Conservation (phyloP, 176 grass and related monocot species). For the Lolium perenne region DNA sequence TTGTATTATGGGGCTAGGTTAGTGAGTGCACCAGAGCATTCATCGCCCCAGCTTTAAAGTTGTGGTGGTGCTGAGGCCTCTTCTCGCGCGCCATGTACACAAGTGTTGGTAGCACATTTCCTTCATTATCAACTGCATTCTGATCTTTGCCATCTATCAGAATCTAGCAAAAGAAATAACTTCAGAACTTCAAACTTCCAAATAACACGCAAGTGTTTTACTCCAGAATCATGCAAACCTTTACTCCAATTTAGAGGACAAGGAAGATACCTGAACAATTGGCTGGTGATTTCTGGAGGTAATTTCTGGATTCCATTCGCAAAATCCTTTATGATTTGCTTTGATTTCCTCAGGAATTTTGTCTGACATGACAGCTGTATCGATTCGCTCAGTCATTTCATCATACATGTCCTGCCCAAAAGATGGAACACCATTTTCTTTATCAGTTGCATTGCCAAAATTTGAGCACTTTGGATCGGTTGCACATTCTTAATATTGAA, state of each 20-base stretch:
- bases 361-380: slow-evolving; percentile 48
- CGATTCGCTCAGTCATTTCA: slow-evolving; percentile 59
- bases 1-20: not conserved
- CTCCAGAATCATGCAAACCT: not conserved
- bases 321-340: slow-evolving; percentile 65
- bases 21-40: slow-evolving; percentile 63
- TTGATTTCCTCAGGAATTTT: slow-evolving; percentile 57
- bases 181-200: not conserved
- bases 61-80: slow-evolving; percentile 68
- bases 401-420: slow-evolving; percentile 58
- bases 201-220: not conserved
- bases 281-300: slow-evolving; percentile 62
- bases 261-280: slow-evolving; percentile 66
- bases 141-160: slow-evolving; percentile 59
- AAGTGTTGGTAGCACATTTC: slow-evolving; percentile 59
- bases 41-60: slow-evolving; percentile 94
- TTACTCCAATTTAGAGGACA: not conserved
- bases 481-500: not conserved
- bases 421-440: not conserved
- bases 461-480: not conserved
- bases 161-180: slow-evolving; percentile 51
- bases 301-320: slow-evolving; percentile 53
- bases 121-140: slow-evolving; percentile 46
- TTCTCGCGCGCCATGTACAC: slow-evolving; percentile 93
- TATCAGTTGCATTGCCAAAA: not conserved